Base-by-base conservation (phyloP, 208 protist species). In the Crithidia acanthocephali region DNA sequence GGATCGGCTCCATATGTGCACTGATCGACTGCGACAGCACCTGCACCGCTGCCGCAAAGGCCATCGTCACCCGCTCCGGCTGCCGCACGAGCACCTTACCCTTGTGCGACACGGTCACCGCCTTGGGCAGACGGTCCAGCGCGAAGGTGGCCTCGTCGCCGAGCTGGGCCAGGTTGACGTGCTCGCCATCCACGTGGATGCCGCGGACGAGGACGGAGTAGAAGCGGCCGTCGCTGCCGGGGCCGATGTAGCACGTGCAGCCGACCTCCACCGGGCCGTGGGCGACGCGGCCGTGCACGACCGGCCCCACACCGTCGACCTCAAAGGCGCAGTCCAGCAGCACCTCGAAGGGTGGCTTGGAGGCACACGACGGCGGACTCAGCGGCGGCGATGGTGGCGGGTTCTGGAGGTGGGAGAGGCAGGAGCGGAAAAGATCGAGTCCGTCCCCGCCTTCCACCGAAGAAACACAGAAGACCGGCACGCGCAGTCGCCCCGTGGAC, bases 101-200 rank as follows among this genome's bases (percentile, higher is more conserved):
- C 59, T 92, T 93, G 63, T 80, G 78, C 23, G 80, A 47, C 25
- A 93, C 68, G 28, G 86, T 83, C 4, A 95, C 78, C 48, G 45
- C 64, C 6, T 30, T 51, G 8, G 90, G 90, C 25, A 95, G 70
- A 7, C 93, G 88, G 44, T 96, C 91, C 5, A 99, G 71, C 1
- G 97, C 98, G 84, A 99, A 92, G 2, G 86, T 93, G 22, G 90
- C 95, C 47, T 96, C 90, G 60, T 97, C 88, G n/a, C 90, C 86
- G 5, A 86, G 80, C 67, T 77, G 71, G 3, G 94, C 98, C 47
- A 82, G 60, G 63, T 92, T 97, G 2, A 99, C 95, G 57, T 97
- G 89, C 18, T 87, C 76, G 48, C 97, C 84, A 30, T 97, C 94
- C 33, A 98, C 87, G 60, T 99, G 97, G 59, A 99, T 98, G 37